Base-by-base conservation (phyloP, 2,329 filamentous ascomycete genomes). In the Trichophaea hybrida region DNA sequence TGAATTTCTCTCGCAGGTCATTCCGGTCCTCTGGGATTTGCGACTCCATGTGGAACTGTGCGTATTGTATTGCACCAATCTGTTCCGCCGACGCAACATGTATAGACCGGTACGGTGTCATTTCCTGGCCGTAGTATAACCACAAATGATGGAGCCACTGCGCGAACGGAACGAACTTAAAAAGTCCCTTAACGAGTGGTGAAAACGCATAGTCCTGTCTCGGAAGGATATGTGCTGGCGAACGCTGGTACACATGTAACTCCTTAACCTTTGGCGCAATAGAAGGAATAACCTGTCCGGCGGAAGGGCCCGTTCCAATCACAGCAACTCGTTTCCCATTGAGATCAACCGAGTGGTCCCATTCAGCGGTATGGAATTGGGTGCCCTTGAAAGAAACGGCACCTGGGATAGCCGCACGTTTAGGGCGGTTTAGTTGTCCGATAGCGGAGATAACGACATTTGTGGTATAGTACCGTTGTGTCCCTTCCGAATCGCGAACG, bases 141-240 rank as follows among this genome's bases (percentile, higher is more conserved):
- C 71, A 13, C 53, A 75, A 76, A 0, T 80, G 70, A 1, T 77
- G 38, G 1, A 75, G 56, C 5, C 74, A 72, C 49, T 74, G 72
- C 1, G 81, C 66, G 1, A 77, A 76, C 0, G 81, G 82, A 0
- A 83, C 59, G 13, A 15, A 55, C 4, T n/a, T 8, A 37, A 55
- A 55, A 8, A 55, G 3, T 4, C 67, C 71, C 0, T 77, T 70
- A 1, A 52, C 43, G 8, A 58, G 60, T 13, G 58, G 55, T 4
- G 77, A 75, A 3, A 75, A 72, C 1, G 80, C 75, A 78, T 79
- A 81, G 1, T 79, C 79, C 8, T 79, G 77, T 12, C 77, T 77
- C 13, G 78, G 72, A 77, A 82, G 79, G 5, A 82, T 63, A 63
- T 82, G 80, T 0, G 78, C 80, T n/a, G 82, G 75, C 5, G 76